Evolutionary conservation across 2,329 filamentous ascomycete genomes (phyloP), one percentile per base, ranked within the genome.

Genomic region (Coniochaeta ligniaria): DNA sequence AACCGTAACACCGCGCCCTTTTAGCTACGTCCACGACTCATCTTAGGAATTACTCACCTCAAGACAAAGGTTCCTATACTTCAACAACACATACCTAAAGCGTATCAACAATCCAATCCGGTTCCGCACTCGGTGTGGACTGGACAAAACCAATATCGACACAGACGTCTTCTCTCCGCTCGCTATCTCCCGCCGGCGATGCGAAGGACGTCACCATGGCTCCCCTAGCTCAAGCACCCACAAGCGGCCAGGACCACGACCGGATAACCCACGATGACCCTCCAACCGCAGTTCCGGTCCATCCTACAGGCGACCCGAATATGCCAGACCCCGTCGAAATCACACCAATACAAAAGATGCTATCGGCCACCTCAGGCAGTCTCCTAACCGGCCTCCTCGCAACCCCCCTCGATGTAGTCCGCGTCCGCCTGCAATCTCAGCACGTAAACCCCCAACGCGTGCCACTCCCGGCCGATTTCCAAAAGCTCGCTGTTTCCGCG

Each of bases 351-450:
- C 94, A 98, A 78, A 95, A 94, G 79, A 99, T 99, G 95, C 74
- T 96, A 60, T 96, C 94, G 60, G 95, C 95, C 57, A 91, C 94
- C 66, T 89, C 89, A 60, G 95, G 95, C 62, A 98, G 93, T 75
- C 76, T 99, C 61, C 74, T 98, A 64, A 98, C 94, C 9, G 95
- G 92, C 22, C 75, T 98, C 28, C 83, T 98, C 47, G 94, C 96
- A 35, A 99, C 95, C 6, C 95, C 95, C 55, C 87, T 99, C 59
- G 95, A 99, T 71, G 95, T 99, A 64, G 95, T 99, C 63, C 91
- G 95, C 63, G 92, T 99, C 55, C 92, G 95, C 63, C 81, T 96
- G 59, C 95, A 99, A 75, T 94, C 95, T 1, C 94, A 98, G 70
- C 77, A 79, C 80, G 71, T 74, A 50, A 66, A 66, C 16, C 66